Base-by-base conservation (phyloP, 2,329 filamentous ascomycete species). In the Alternaria triticimaculans region DNA sequence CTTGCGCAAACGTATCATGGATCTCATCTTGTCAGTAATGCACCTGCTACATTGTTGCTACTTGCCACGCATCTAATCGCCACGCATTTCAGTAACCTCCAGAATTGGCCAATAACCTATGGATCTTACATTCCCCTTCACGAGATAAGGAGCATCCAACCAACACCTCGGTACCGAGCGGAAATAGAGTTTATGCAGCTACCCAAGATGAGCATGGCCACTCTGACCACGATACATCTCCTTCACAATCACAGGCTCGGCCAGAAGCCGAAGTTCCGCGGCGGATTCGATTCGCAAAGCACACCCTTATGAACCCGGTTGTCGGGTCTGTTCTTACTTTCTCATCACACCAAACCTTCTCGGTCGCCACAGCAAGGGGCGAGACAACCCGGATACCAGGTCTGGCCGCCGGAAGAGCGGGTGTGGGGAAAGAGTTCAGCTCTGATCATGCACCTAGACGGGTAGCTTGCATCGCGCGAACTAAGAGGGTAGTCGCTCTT, bases 381-480 rank as follows among this genome's bases (percentile, higher is more conserved):
- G 58, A 54, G 45, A 57, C 37, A 45, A 65, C 65, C 75, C 76
- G 67, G 65, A 55, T 69, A 78, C 72, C 74, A 49, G 69, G 63
- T 67, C 64, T 60, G 61, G 69, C 69, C 68, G 66, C 74, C 67
- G 71, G 72, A 75, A 71, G 68, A 55, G 61, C 67, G 62, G 51
- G 67, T 69, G 70, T 67, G 72, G 69, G 67, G 60, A 68, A 71
- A 67, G 70, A 67, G 70, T 73, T 63, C 65, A 71, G 73, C 70
- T 73, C 44, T 64, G 62, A 67, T 72, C 62, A 66, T 71, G 71
- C 72, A 73, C 69, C 62, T 65, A 63, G 65, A 70, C 63, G 68
- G 67, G 68, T 72, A 68, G 68, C 72, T 63, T 74, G 73, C 76
- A 75, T 76, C 60, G 46, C 59, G 66, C 72, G 65, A 68, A 65